phyloP scores from a whole-genome alignment of 2,329 filamentous ascomycete genomes.

The Colletotrichum sp. region DNA sequence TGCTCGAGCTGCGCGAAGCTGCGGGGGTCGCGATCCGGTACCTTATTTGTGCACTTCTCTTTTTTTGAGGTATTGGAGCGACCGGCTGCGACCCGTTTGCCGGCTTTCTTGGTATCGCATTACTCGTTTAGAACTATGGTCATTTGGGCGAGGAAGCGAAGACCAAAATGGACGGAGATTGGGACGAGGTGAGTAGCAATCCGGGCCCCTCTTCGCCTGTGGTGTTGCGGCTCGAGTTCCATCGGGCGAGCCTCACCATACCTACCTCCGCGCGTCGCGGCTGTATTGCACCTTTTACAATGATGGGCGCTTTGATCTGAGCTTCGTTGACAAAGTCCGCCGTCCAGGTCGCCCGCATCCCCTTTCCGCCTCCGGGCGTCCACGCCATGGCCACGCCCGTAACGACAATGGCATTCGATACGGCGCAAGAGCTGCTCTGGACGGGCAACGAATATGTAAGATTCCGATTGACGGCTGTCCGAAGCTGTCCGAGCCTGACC shows the following conservation, averaged over 20 bases:
- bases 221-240: neutral
- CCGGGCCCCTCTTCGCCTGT: neutral
- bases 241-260: conserved; percentile 3
- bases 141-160: conserved; percentile 39
- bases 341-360: conserved; percentile 76
- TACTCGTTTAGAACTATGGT: conserved; percentile 31
- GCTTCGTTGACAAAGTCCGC: conserved; percentile 6
- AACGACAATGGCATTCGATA: conserved; percentile 87
- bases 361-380: conserved; percentile 77
- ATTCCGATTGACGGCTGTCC: neutral
- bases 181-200: conserved; percentile 64
- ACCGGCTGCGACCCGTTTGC: neutral
- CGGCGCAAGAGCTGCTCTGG: conserved; percentile 89
- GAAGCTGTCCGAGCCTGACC: conserved; percentile 26
- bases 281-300: neutral
- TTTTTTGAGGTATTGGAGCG: neutral
- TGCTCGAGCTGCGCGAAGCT: conserved; percentile 11
- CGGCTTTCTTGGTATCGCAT: neutral
- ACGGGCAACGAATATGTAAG: conserved; percentile 87
- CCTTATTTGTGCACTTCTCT: neutral
- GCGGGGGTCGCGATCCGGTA: neutral
- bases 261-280: conserved; percentile 9
- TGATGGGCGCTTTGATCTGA: neutral
- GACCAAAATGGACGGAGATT: conserved; percentile 68
- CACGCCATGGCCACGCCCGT: conserved; percentile 74